A percentile compares a stretch with the other conserved stretches of the same genome.
phyloP scores from a whole-genome alignment of 306 rosid species.

The Prunus kanzakura region DNA sequence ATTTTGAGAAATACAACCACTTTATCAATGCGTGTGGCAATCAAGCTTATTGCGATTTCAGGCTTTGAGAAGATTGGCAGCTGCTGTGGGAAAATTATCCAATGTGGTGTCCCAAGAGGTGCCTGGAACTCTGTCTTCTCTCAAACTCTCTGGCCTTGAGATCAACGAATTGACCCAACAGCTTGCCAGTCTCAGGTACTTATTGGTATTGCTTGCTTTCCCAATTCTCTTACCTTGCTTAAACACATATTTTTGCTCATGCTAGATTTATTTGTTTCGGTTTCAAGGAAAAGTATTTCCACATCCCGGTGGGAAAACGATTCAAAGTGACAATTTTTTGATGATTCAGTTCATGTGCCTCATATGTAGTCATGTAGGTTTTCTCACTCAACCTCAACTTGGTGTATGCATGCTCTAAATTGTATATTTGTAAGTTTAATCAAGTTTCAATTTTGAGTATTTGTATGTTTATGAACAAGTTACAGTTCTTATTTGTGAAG shows the following conservation, averaged over 20 bases:
- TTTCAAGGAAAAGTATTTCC: conserved; percentile 34
- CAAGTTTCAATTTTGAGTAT: background rate
- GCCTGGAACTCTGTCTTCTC: conserved; percentile 51
- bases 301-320: conserved; percentile 18
- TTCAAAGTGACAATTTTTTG: background rate
- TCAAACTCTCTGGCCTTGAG: conserved; percentile 55
- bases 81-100: conserved; percentile 40
- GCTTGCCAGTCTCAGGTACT: conserved; percentile 41
- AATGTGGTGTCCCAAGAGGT: conserved; percentile 45
- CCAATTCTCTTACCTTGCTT: background rate
- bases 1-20: background rate
- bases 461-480: background rate
- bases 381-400: background rate
- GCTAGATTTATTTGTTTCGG: background rate
- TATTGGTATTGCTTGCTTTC: background rate
- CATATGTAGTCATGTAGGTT: too few species aligned
- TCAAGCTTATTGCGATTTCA: conserved; percentile 4
- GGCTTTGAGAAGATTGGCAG: conserved; percentile 52
- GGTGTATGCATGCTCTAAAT: background rate
- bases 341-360: background rate
- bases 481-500: background rate
- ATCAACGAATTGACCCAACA: conserved; percentile 47
- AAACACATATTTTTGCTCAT: background rate
- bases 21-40: background rate
- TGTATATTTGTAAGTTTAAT: background rate